These are phyloP conservation scores for Penicillium sumatraense DNA, from an alignment of 2,329 filamentous ascomycete genomes.

Conservation along the genomic window DNA sequence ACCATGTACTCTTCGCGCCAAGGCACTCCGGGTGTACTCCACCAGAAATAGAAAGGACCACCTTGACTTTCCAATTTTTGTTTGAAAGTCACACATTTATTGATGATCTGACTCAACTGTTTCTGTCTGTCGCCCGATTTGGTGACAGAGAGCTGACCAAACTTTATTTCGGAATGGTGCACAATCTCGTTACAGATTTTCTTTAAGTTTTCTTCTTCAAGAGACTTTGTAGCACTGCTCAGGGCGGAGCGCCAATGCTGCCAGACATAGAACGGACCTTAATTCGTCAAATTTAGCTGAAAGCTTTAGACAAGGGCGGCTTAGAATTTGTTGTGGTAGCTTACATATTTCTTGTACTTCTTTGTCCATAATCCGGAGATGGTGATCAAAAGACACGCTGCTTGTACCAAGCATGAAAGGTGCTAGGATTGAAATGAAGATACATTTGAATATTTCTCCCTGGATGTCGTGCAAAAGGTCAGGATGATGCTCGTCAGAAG, in stretches of 20 bases:
- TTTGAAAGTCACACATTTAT: slow-evolving; percentile 23
- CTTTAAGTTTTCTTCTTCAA: not conserved
- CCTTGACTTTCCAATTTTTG: slow-evolving; percentile 23
- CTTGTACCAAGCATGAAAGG: slow-evolving; percentile 6
- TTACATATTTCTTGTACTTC: slow-evolving; percentile 15
- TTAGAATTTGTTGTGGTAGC: not conserved
- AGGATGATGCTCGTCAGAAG: not conserved
- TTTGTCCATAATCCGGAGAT: slow-evolving; percentile 1
- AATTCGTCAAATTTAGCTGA: not conserved
- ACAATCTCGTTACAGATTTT: not conserved
- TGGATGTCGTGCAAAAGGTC: not conserved
- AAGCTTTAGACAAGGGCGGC: not conserved
- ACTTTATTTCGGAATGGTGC: not conserved
- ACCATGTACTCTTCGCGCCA: slow-evolving; percentile 14
- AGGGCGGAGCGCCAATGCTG: slow-evolving; percentile 27
- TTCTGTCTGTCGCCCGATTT: not conserved
- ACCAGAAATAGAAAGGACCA: slow-evolving; percentile 17
- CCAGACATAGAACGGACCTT: slow-evolving; percentile 17
- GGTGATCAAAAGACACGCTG: not conserved
- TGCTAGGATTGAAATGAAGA: slow-evolving; percentile 4
- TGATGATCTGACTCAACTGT: slow-evolving; percentile 11
- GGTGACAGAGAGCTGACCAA: not conserved
- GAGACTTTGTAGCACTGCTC: slow-evolving; percentile 11
- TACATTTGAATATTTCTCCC: not conserved
- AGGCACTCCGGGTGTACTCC: not conserved